Evolutionary conservation across 352 stramenopile species (phyloP), one percentile per base, ranked within the genome.

Genomic region (Plasmopara halstedii): DNA sequence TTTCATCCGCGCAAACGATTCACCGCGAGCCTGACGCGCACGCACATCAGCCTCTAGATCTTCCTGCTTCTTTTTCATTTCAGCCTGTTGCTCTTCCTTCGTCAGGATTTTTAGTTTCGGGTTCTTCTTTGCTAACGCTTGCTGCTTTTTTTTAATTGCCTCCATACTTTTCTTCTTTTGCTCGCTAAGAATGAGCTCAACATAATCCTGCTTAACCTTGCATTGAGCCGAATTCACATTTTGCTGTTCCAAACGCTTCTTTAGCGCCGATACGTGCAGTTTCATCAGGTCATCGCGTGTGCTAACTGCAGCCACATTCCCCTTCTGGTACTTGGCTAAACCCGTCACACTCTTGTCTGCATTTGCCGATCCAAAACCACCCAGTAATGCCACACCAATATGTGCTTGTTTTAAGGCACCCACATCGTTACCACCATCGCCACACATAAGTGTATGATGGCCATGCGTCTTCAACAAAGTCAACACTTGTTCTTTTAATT

Each of bases 351-450:
- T 85, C 64, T 93, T 94, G 62, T 93, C 82, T 0, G 80, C 82
- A 55, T 92, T 92, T 2, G 81, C 81, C 14, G 79, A 89, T 27
- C 81, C 81, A 37, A 93, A 92, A 26, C 81, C 81, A 27, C 77
- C 78, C 6, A 94, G 58, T 20, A 94, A 34, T 11, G 81, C 81
- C 7, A 94, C 81, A 42, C 83, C 83, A 65, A 95, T 84, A 45
- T 95, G 77, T 20, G 83, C 83, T 53, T 97, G 89, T 63, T 97
- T 97, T 23, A 98, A 62, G 2, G 92, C 92, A 40, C 94, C 94
- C 5, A 98, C 90, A 70, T 99, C 97, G 61, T 99, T 99, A 11
- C 88, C 96, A 44, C 96, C 96, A 53, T 99, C 96, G 46, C 96
- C 96, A 44, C 96, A 99, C 95, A 99, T 99, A 14, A 99, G 73